Percentiles rank a stretch among this genome's conserved stretches.
Evolutionary conservation across 345 rosid species (phyloP).

Genomic region (Sisymbrium altissimum): DNA sequence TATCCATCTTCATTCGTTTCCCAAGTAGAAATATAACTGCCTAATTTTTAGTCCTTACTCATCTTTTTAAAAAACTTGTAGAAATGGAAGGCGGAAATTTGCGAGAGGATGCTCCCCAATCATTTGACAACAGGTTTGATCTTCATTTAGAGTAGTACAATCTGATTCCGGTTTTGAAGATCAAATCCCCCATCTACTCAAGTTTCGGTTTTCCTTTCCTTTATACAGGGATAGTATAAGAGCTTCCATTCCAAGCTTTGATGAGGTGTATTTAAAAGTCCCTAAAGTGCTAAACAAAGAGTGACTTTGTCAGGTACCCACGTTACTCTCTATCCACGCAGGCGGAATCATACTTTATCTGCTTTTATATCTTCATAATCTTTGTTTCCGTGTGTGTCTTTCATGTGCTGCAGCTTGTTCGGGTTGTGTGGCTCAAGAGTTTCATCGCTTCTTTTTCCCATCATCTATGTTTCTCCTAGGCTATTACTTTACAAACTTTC

Average conservation of each 20-base stretch:
- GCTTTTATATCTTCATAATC: background rate
- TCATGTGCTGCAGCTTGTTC: constrained; percentile 20
- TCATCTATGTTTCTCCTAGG: background rate
- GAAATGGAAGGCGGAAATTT: constrained; percentile 63
- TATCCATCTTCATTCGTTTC: background rate
- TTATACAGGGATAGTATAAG: constrained; percentile 54
- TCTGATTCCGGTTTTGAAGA: background rate
- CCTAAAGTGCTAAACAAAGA: constrained; percentile 72
- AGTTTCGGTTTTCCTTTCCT: background rate
- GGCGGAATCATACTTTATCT: background rate
- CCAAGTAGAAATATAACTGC: background rate
- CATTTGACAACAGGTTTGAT: constrained; percentile 58
- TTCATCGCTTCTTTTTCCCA: background rate
- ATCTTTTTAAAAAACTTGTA: constrained; percentile 27
- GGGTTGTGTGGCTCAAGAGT: background rate
- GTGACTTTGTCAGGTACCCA: constrained; percentile 33
- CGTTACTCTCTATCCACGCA: background rate
- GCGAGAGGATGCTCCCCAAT: constrained; percentile 69
- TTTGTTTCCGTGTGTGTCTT: background rate
- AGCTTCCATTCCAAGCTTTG: constrained; percentile 62
- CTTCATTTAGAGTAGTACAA: background rate
- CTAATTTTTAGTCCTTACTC: background rate
- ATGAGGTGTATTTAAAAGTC: constrained; percentile 48
- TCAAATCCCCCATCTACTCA: background rate
- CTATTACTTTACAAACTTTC: background rate